Conservation (phyloP, 306 rosid species). For the Rosa multiflora region DNA sequence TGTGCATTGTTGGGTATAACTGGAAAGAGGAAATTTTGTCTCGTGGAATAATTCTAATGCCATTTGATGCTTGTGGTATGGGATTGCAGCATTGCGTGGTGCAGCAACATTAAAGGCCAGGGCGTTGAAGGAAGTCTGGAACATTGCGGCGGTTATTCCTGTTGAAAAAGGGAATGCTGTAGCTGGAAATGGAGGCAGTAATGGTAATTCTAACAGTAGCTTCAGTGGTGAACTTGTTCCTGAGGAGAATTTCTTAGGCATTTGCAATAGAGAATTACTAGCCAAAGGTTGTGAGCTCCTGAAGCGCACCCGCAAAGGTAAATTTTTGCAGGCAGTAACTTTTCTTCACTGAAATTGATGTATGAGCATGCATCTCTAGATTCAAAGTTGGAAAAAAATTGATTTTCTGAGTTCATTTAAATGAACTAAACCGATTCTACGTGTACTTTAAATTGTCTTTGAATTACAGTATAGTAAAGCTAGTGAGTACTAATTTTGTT, state of each 20-base stretch:
- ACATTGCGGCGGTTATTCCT: conserved; percentile 82
- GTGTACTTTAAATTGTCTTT: not conserved
- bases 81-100: conserved; percentile 74
- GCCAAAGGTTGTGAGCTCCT: conserved; percentile 86
- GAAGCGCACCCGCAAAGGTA: conserved; percentile 91
- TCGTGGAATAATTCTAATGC: not conserved
- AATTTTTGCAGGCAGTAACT: not conserved
- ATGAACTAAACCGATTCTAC: not conserved
- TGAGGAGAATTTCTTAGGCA: conserved; percentile 70
- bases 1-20: not conserved
- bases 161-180: conserved; percentile 60
- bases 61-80: conserved; percentile 5
- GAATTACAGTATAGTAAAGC: not conserved
- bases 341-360: not conserved
- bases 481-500: not conserved
- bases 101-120: conserved; percentile 97
- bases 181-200: conserved; percentile 27
- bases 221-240: conserved; percentile 67
- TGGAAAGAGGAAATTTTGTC: not conserved
- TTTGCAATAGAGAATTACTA: conserved; percentile 65
- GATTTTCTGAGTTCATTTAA: not conserved
- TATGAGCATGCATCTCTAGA: not conserved
- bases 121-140: conserved; percentile 92
- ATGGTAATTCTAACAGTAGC: conserved; percentile 55
- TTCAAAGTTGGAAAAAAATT: not conserved